Evolutionary conservation across 139 green algal species (phyloP), one percentile per base, ranked within the genome.

Genomic region (Deuterostichococcus epilithicus): DNA sequence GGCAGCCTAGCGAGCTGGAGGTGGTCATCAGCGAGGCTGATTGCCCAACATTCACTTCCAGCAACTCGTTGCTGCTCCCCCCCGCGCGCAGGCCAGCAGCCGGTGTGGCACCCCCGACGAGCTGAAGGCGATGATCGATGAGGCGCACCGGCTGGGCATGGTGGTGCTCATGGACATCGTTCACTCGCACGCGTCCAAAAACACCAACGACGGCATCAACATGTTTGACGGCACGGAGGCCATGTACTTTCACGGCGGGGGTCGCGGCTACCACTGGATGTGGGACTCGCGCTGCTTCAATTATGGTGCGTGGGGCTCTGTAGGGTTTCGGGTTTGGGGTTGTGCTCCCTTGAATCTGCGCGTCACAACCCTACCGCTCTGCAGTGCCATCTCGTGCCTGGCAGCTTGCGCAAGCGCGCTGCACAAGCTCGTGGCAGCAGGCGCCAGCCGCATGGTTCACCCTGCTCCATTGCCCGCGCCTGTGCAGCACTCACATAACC

Each of bases 231-330:
- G 96, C 78, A 95, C 91, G 5, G 93, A 97, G 70, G 82, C 63
- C 60, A 86, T 88, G 85, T 97, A 97, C 88, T 97, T 97, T 88
- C 93, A 97, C 86, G 90, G 86, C 38, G 94, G 94, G 42, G 86
- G 84, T 25, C 76, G 88, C 15, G 94, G 94, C 33, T 95, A 97
- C 86, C 94, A 97, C 87, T 97, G 92, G 92, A 98, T 99, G 95
- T 99, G 96, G 96, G 96, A 99, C 91, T 93, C 82, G 36, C 89
- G 96, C 60, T 94, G 94, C 74, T 99, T 99, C 91, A 98, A 99
- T 90, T 99, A 99, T 78, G 94, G 92, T 91, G 76, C 75, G n/a
- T n/a, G 83, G 13, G 34, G 34, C 1, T 37, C 0, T 89, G 44
- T 26, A 13, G 28, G 72, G 58, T 34, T 22, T 23, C 10, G 58